phyloP scores from a whole-genome alignment of 2,329 filamentous ascomycete species.

The Lachnellula hyalina region DNA sequence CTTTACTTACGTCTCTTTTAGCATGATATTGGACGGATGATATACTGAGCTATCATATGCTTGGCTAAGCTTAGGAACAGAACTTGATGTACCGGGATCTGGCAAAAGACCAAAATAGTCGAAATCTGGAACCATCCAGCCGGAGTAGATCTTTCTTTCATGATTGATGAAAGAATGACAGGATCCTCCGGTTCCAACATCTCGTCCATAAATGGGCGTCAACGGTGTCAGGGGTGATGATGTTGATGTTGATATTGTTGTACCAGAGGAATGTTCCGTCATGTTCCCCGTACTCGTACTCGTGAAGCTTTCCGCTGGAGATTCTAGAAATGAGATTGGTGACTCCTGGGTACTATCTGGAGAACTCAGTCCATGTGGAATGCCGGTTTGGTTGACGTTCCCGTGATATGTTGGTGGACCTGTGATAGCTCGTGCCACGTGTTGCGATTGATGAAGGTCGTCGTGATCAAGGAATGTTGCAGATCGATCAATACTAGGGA shows the following conservation, averaged over 20 bases:
- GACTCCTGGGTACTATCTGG: not conserved
- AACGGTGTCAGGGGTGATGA: not conserved
- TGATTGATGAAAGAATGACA: not conserved
- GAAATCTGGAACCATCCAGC: not conserved
- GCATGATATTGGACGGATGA: not conserved
- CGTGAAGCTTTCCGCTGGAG: not conserved
- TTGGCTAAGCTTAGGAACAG: not conserved
- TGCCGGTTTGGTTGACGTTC: not conserved
- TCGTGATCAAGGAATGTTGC: not conserved
- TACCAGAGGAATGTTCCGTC: not conserved
- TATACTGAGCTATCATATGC: not conserved
- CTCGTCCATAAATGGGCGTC: not conserved
- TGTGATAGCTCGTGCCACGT: not conserved
- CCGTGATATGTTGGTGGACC: not conserved
- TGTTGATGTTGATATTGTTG: not conserved
- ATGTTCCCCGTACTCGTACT: not conserved
- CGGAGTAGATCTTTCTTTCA: too few species aligned
- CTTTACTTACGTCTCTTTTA: not conserved
- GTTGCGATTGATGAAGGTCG: not conserved
- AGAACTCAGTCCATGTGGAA: not conserved
- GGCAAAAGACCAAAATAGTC: not conserved
- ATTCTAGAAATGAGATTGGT: not conserved
- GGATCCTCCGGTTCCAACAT: not conserved
- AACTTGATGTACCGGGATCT: not conserved
- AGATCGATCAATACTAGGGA: not conserved